Base-by-base conservation (phyloP, 2,329 filamentous ascomycete genomes). In the Macrophomina phaseolina region DNA sequence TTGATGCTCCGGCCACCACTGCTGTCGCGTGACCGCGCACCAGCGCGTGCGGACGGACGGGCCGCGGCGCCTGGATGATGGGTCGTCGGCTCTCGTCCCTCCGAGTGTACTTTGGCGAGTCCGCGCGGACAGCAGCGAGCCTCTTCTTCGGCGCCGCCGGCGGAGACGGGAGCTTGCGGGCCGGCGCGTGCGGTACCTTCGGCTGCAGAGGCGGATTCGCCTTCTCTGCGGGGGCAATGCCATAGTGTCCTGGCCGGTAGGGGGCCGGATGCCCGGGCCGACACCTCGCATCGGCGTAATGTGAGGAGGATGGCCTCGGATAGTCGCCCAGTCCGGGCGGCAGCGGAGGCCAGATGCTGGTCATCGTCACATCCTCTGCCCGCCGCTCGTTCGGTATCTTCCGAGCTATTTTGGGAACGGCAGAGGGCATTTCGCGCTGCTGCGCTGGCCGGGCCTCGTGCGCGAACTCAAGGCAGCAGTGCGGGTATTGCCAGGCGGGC, bases 231-330 rank as follows among this genome's bases (percentile, higher is more conserved):
- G 46, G 46, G 46, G 23, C n/a, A 49, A 49, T n/a, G 42, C 36
- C 1, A 38, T 45, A 28, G 23, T 23, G 46, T 2, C 45, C 45
- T 48, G 45, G 45, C 16, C 45, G 45, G n/a, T 48, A 48, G 45
- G 45, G 45, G 45, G 45, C 45, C 11, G 45, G 45, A n/a, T 48
- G 45, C n/a, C n/a, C 46, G 46, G 46, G 46, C 46, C 46, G 46
- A 49, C n/a, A 49, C 16, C 46, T 5, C 7, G n/a, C 46, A 49
- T 49, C 46, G n/a, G 46, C n/a, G n/a, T 8, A 23, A 28, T 48
- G 45, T 2, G n/a, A 14, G 1, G 4, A 49, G 16, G 11, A 38
- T 38, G 42, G 11, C 46, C n/a, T 49, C 46, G 46, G 18, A 28
- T 7, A 6, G 1, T 4, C 46, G n/a, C 46, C 46, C 46, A n/a